Conservation (phyloP, 495 filamentous ascomycete species). For the Pyronema domesticum region DNA sequence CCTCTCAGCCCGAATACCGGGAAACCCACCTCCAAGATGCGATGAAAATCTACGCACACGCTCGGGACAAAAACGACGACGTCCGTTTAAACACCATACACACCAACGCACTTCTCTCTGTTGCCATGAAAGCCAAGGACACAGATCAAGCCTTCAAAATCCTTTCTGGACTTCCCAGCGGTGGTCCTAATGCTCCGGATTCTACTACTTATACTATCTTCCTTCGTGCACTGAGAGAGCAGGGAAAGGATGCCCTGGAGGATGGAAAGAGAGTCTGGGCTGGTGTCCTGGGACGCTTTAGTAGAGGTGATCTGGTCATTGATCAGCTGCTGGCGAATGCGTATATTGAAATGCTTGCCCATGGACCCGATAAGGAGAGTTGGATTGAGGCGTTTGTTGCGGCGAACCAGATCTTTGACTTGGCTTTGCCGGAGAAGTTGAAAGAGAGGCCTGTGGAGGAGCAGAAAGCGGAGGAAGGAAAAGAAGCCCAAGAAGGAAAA, state of each 20-base stretch:
- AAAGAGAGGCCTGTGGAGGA: too few relatives aligned
- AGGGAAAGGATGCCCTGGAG: not conserved
- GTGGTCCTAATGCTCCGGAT: not conserved
- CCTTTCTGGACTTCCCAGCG: not conserved
- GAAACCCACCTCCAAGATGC: not conserved
- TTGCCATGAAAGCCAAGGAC: not conserved
- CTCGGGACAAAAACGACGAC: not conserved
- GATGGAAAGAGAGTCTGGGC: not conserved
- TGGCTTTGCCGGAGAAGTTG: not conserved
- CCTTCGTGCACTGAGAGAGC: not conserved
- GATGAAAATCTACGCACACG: not conserved
- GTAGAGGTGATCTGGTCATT: not conserved
- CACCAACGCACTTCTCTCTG: not conserved
- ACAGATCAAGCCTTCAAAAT: not conserved
- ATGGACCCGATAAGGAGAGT: not conserved
- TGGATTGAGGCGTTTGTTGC: not conserved
- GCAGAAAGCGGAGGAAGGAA: too few relatives aligned
- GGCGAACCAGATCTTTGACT: not conserved
- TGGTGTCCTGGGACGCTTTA: not conserved
- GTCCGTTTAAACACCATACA: not conserved
- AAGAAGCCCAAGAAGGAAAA: too few relatives aligned
- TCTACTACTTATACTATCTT: conserved; percentile 1
- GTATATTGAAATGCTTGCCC: not conserved
- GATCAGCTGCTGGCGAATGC: not conserved
- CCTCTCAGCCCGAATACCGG: not conserved